Percentiles rank a stretch among this genome's conserved stretches.
phyloP scores from a whole-genome alignment of 2,329 filamentous ascomycete genomes.

The Xylariaceae sp. region DNA sequence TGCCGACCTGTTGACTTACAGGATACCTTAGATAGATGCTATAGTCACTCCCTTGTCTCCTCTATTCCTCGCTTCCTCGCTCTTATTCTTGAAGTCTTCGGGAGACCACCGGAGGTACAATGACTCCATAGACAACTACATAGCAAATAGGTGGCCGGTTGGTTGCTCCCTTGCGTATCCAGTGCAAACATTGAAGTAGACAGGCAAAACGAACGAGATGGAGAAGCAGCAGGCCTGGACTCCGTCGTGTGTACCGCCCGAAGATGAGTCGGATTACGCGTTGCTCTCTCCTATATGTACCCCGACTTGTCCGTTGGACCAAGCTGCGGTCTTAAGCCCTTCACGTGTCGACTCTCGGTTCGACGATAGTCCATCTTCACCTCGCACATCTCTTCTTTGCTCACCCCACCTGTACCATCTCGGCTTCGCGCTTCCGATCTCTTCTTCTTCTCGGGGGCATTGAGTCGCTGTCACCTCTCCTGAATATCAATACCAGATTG shows the following conservation, averaged over 20 bases:
- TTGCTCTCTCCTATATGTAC: not conserved
- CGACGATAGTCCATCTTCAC: not conserved
- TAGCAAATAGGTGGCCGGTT: not conserved
- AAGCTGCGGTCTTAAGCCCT: not conserved
- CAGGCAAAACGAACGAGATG: not conserved
- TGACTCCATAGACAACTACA: not conserved
- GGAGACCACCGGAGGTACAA: not conserved
- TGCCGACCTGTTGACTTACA: not conserved
- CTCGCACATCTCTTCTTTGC: not conserved
- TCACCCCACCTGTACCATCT: not conserved
- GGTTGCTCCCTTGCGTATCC: not conserved
- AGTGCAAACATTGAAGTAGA: not conserved
- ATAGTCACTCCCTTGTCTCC: not conserved
- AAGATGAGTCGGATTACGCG: not conserved
- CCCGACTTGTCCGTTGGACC: not conserved
- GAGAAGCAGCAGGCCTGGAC: not conserved
- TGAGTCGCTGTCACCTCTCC: constrained; percentile 4
- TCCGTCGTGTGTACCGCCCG: not conserved
- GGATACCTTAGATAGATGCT: not conserved
- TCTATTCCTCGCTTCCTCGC: not conserved
- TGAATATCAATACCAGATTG: constrained; percentile 4
- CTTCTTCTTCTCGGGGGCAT: not conserved
- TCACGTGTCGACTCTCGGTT: not conserved
- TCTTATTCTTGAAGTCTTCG: not conserved
- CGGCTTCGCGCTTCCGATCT: not conserved